Percentiles rank a stretch among this genome's conserved stretches.
These are phyloP conservation scores for Camellia sinensis DNA, from an alignment of 148 eudicot genomes.

Conservation along the genomic window DNA sequence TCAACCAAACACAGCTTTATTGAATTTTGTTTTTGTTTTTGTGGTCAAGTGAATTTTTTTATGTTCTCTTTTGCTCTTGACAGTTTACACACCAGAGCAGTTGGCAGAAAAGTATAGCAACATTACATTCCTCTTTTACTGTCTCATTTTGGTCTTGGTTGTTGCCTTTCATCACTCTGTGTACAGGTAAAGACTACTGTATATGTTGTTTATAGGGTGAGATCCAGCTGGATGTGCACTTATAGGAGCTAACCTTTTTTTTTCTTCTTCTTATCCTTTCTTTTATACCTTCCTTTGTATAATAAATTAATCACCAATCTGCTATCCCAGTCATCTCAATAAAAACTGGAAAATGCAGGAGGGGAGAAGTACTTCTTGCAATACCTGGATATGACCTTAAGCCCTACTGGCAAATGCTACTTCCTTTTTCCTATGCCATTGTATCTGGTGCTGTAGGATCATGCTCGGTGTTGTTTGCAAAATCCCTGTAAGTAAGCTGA, in stretches of 20 bases:
- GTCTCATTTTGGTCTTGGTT: conserved; percentile 64
- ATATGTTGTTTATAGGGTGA: conserved; percentile 6
- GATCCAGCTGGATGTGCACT: not conserved
- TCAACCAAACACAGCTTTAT: no score
- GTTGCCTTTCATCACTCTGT: conserved; percentile 75
- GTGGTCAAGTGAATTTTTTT: conserved; percentile 2
- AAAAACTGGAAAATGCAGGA: conserved; percentile 49
- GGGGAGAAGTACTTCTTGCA: conserved; percentile 66
- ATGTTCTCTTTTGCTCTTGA: conserved; percentile 13
- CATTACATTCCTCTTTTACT: conserved; percentile 72
- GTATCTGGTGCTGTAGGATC: conserved; percentile 98
- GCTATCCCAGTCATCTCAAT: not conserved
- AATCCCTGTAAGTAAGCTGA: conserved; percentile 82
- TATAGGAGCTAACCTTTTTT: not conserved
- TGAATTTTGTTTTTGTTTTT: no score
- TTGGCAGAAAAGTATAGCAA: conserved; percentile 93
- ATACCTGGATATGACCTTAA: conserved; percentile 57
- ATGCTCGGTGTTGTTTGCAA: conserved; percentile 92
- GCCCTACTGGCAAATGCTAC: conserved; percentile 78
- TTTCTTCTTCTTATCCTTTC: not conserved
- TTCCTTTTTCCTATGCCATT: conserved; percentile 89
- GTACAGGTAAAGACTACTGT: conserved; percentile 62
- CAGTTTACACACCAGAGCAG: conserved; percentile 91
- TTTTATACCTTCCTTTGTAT: not conserved
- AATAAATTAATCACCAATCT: not conserved